Percentiles rank a stretch among this genome's conserved stretches.
Evolutionary conservation across 257 asterid genomes (phyloP).

Genomic region (Petunia secreta): DNA sequence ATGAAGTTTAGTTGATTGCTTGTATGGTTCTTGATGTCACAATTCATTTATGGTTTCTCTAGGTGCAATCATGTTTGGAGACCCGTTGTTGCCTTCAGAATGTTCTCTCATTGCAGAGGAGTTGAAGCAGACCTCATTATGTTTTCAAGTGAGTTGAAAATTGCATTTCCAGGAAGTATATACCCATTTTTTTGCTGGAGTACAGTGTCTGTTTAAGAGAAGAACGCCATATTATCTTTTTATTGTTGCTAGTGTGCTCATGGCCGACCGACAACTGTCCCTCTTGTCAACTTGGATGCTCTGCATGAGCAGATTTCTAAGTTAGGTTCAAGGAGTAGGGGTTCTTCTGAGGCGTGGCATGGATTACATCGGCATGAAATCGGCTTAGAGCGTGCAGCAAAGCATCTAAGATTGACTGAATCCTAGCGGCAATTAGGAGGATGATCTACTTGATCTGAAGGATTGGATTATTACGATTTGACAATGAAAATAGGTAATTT

Average conservation of each 20-base stretch:
- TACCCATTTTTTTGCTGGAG: too few relatives aligned
- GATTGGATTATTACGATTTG: too few relatives aligned
- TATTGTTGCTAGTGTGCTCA: conserved; percentile 77
- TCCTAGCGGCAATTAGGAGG: conserved; percentile 21
- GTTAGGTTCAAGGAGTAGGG: conserved; percentile 35
- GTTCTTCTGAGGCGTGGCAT: conserved; percentile 57
- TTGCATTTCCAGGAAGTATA: not conserved
- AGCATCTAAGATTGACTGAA: conserved; percentile 50
- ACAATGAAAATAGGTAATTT: too few relatives aligned
- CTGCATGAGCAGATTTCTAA: conserved; percentile 58
- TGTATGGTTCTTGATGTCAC: not conserved
- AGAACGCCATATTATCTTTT: not conserved
- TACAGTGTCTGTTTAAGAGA: too few relatives aligned
- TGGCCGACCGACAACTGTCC: conserved; percentile 91
- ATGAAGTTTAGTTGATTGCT: too few relatives aligned
- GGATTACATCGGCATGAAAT: conserved; percentile 59
- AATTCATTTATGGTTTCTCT: conserved; percentile 13
- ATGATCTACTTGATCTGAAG: too few relatives aligned
- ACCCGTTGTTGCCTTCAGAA: conserved; percentile 78
- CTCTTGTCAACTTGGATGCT: conserved; percentile 64
- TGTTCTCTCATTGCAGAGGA: conserved; percentile 88
- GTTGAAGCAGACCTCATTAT: conserved; percentile 75
- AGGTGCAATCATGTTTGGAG: conserved; percentile 98
- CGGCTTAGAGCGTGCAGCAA: conserved; percentile 50
- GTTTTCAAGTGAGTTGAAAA: conserved; percentile 75